These are phyloP conservation scores for Skeletonema tropicum DNA, from an alignment of 108 stramenopile species.

Conservation along the genomic window DNA sequence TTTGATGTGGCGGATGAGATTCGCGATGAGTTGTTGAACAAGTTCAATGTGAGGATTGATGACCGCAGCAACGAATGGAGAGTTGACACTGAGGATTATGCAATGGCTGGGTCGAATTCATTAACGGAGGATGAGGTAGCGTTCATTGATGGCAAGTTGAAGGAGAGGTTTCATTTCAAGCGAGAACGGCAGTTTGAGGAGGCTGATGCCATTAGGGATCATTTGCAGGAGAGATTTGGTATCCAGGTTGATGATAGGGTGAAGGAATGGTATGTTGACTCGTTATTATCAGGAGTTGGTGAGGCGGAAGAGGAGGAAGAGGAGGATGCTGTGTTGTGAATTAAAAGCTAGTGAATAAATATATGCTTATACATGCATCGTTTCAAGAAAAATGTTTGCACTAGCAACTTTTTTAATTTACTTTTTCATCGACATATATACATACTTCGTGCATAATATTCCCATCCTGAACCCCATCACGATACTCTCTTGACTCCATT, in stretches of 20 bases:
- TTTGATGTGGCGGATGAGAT: constrained; percentile 49
- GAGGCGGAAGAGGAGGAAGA: no score
- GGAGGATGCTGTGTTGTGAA: no score
- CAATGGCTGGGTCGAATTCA: not conserved
- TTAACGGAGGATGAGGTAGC: constrained; percentile 21
- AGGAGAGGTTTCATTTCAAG: constrained; percentile 20
- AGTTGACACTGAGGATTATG: constrained; percentile 41
- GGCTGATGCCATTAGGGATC: constrained; percentile 40
- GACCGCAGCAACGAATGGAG: constrained; percentile 50
- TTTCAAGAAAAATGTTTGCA: no score
- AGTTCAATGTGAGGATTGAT: constrained; percentile 46
- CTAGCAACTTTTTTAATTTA: no score
- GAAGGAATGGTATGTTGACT: constrained; percentile 37
- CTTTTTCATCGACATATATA: no score
- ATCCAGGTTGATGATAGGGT: constrained; percentile 39
- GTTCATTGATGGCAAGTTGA: constrained; percentile 14
- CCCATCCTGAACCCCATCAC: no score
- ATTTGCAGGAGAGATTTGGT: constrained; percentile 19
- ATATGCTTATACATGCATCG: no score
- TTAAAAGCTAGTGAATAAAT: no score
- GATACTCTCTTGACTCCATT: no score
- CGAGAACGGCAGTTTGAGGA: constrained; percentile 24
- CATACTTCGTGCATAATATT: no score
- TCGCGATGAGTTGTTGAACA: constrained; percentile 29
- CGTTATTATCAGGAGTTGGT: no score